Percentiles rank a stretch among this genome's conserved stretches.
Evolutionary conservation across 2,329 filamentous ascomycete species (phyloP).

Genomic region (Nemania diffusa): DNA sequence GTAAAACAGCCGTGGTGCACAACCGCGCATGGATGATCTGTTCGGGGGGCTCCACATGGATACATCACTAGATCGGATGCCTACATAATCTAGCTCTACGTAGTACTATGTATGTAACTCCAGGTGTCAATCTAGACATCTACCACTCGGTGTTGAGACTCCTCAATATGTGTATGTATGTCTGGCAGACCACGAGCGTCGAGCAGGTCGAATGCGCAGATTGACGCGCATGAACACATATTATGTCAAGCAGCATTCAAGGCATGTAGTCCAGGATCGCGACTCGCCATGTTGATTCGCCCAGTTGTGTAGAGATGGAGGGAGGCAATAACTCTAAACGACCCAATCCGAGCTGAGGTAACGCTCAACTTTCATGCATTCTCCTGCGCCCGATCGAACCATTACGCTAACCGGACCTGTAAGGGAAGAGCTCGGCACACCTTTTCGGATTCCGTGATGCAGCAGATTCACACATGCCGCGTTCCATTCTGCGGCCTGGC

Average conservation of each 20-base stretch:
- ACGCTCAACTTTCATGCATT: not conserved
- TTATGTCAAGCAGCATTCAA: not conserved
- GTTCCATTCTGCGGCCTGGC: slow-evolving; percentile 12
- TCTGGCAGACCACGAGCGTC: not conserved
- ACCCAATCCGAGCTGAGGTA: slow-evolving; percentile 16
- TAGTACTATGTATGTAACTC: too few species aligned
- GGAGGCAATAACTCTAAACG: slow-evolving; percentile 5
- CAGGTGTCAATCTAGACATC: not conserved
- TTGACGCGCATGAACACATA: not conserved
- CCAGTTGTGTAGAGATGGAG: slow-evolving; percentile 2
- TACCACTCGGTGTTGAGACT: not conserved
- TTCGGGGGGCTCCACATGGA: not conserved
- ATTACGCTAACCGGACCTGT: slow-evolving; percentile 27
- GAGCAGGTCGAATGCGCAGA: not conserved
- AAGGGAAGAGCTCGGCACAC: slow-evolving; percentile 7
- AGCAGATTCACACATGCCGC: slow-evolving; percentile 9
- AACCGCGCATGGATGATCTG: not conserved
- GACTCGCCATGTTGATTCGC: not conserved
- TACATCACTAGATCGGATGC: not conserved
- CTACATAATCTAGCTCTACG: not conserved
- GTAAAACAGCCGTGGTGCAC: not conserved
- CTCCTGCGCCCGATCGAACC: slow-evolving; percentile 9
- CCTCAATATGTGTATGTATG: not conserved
- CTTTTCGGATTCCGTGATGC: slow-evolving; percentile 16
- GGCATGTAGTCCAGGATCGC: not conserved